Conservation (phyloP, 441 rosid genomes). For the Syzygium syzygioides region DNA sequence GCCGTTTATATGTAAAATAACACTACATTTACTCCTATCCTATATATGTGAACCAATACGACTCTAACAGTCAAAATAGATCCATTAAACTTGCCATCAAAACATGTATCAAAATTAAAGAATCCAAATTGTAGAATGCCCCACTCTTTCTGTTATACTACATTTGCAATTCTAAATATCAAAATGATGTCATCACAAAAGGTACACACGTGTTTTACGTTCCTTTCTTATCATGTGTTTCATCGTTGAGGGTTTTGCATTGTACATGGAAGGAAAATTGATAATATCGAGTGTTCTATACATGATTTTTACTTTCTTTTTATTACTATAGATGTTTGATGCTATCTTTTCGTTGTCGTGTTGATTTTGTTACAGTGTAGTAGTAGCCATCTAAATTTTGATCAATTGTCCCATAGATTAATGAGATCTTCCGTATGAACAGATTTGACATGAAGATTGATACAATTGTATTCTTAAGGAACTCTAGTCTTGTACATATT, state of each 20-base stretch:
- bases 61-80: fast-evolving
- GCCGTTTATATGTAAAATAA: background rate
- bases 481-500: too few relatives aligned
- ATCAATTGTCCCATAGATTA: background rate
- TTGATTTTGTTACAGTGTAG: background rate
- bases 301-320: background rate
- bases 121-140: background rate
- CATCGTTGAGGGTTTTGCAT: background rate
- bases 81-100: fast-evolving
- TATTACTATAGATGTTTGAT: fast-evolving
- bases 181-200: background rate
- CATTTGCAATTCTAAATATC: background rate
- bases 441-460: too few relatives aligned
- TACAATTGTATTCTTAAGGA: too few relatives aligned
- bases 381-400: background rate
- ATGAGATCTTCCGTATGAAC: too few relatives aligned
- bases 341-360: fast-evolving
- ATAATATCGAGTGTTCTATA: fast-evolving
- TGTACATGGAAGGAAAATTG: background rate
- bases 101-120: background rate
- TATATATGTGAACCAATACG: background rate
- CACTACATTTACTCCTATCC: background rate
- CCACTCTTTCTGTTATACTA: background rate
- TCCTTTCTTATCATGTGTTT: too few relatives aligned
- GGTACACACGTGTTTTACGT: background rate